These are phyloP conservation scores for Choricystis sp. DNA, from an alignment of 139 green algal genomes.

Conservation along the genomic window DNA sequence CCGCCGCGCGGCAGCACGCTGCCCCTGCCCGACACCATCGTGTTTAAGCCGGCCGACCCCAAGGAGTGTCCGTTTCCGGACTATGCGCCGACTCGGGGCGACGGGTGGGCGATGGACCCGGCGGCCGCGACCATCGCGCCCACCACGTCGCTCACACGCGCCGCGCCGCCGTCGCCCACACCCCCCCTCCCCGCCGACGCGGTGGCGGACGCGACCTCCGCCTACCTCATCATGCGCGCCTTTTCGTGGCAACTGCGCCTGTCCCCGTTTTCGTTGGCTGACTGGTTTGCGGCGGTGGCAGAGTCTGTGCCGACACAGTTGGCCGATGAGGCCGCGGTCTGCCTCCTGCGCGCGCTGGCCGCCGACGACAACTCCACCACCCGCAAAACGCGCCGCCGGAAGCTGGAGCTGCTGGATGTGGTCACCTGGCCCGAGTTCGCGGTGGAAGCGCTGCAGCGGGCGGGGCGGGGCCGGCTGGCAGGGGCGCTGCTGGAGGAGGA, in stretches of 20 bases:
- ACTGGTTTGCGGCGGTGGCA: slow-evolving; percentile 22
- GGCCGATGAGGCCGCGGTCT: slow-evolving; percentile 37
- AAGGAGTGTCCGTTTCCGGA: too few relatives aligned
- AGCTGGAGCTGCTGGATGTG: slow-evolving; percentile 35
- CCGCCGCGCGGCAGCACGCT: too few relatives aligned
- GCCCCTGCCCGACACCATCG: too few relatives aligned
- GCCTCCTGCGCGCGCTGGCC: slow-evolving; percentile 29
- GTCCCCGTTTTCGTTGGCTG: slow-evolving; percentile 43
- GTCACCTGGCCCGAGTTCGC: slow-evolving; percentile 58
- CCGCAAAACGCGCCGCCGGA: slow-evolving; percentile 11
- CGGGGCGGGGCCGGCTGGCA: background rate
- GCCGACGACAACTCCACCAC: slow-evolving; percentile 26
- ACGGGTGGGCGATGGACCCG: too few relatives aligned
- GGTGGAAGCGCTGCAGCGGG: slow-evolving; percentile 46
- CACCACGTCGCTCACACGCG: background rate
- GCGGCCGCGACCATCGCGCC: background rate
- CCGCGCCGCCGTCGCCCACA: background rate
- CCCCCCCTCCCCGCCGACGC: slow-evolving; percentile 5
- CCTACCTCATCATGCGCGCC: slow-evolving; percentile 42
- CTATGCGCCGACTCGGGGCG: too few relatives aligned
- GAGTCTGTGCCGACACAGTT: slow-evolving; percentile 14
- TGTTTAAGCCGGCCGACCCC: too few relatives aligned
- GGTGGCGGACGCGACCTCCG: slow-evolving; percentile 24
- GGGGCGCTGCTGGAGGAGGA: background rate
- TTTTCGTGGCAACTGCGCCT: slow-evolving; percentile 69